A percentile compares a stretch with the other conserved stretches of the same genome.
These are phyloP conservation scores for Anthoceros angustus DNA, from an alignment of 225 moss, liverwort and hornwort genomes.

Conservation along the genomic window DNA sequence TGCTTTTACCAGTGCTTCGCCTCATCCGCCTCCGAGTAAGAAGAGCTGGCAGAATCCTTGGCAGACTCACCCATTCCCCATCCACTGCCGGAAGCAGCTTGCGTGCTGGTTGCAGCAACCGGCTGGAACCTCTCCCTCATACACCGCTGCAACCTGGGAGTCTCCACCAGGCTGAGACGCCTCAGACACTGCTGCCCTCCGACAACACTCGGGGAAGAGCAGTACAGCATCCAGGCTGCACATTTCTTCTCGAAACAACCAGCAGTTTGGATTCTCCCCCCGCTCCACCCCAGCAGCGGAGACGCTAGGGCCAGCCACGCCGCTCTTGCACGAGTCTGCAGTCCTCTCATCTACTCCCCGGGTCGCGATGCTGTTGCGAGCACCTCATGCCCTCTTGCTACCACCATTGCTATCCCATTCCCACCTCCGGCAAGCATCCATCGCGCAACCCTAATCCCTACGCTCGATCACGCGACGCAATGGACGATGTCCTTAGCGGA, in stretches of 20 bases:
- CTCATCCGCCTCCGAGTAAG: not conserved
- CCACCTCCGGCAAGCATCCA: too few species aligned
- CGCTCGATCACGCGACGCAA: too few species aligned
- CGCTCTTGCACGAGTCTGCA: not conserved
- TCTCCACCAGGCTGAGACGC: not conserved
- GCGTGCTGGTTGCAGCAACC: not conserved
- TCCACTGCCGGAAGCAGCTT: not conserved
- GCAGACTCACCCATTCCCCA: not conserved
- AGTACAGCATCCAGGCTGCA: not conserved
- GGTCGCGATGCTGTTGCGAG: too few species aligned
- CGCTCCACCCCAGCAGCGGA: not conserved
- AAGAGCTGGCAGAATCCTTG: not conserved
- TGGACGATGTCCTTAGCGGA: too few species aligned
- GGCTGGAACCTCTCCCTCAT: not conserved
- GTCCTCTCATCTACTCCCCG: not conserved
- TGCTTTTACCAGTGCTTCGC: too few species aligned
- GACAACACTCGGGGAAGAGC: not conserved
- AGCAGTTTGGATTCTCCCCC: not conserved
- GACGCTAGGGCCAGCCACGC: not conserved
- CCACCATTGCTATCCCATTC: too few species aligned
- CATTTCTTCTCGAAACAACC: not conserved
- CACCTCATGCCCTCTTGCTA: too few species aligned
- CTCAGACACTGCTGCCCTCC: not conserved
- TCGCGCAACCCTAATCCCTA: too few species aligned
- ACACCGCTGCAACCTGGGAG: not conserved